phyloP scores from a whole-genome alignment of 257 asterid genomes.

The Salvia splendens region DNA sequence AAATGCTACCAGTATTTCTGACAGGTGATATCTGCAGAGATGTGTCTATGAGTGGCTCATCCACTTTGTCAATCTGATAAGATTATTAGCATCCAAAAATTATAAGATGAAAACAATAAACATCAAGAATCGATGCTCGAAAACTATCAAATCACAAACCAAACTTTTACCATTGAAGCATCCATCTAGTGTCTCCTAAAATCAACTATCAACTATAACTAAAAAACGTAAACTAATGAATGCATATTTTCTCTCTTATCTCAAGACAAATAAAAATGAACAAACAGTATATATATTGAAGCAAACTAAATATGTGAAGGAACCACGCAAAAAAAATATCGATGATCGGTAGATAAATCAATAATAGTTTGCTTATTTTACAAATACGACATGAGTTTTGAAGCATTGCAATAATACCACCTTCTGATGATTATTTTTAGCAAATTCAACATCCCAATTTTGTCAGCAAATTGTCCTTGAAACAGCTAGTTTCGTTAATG shows the following conservation, averaged over 20 bases:
- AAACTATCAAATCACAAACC: background rate
- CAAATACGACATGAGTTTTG: background rate
- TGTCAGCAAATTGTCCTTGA: no score
- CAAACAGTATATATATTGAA: background rate
- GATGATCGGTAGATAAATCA: background rate
- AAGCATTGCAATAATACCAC: background rate
- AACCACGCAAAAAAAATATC: background rate
- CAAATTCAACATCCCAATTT: no score
- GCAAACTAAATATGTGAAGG: background rate
- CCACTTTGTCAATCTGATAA: slow-evolving; percentile 37
- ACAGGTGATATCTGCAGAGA: slow-evolving; percentile 25
- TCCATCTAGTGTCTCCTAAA: background rate
- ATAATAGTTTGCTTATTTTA: background rate
- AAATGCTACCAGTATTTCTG: slow-evolving; percentile 16
- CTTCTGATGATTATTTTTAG: no score
- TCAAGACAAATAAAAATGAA: slow-evolving; percentile 10
- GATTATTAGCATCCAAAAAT: slow-evolving; percentile 12
- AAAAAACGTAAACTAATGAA: background rate
- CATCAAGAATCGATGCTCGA: background rate
- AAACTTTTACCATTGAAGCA: slow-evolving; percentile 12
- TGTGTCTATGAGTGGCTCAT: background rate
- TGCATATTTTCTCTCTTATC: background rate
- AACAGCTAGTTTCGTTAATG: no score
- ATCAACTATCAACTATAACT: slow-evolving; percentile 3
- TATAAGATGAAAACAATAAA: background rate